phyloP scores from a whole-genome alignment of 2,329 filamentous ascomycete species.

The Fusarium acutatum region DNA sequence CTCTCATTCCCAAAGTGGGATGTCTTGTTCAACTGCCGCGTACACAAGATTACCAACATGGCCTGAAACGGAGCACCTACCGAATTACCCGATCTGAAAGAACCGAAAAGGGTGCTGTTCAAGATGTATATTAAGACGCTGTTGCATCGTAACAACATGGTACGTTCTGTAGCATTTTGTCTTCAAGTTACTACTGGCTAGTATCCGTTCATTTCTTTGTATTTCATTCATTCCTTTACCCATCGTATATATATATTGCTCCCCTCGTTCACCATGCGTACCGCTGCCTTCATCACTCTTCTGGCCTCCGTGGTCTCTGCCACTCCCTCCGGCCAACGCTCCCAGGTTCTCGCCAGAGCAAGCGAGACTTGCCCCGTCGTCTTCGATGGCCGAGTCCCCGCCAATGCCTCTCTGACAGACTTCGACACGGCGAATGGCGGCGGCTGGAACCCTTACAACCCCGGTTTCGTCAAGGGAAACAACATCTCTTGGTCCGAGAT shows the following conservation, averaged over 20 bases:
- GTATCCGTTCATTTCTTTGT: constrained; percentile 26
- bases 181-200: constrained; percentile 29
- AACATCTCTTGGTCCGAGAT: constrained; percentile 61
- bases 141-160: background rate
- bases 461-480: constrained; percentile 62
- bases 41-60: background rate
- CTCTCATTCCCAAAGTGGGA: background rate
- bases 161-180: background rate
- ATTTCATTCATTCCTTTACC: constrained; percentile 9
- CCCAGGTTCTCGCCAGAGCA: background rate
- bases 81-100: constrained; percentile 13
- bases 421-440: constrained; percentile 53
- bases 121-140: background rate
- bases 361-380: constrained; percentile 44
- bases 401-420: constrained; percentile 46
- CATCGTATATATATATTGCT: background rate
- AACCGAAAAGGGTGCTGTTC: background rate
- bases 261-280: constrained; percentile 22
- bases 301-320: constrained; percentile 29
- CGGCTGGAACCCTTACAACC: constrained; percentile 55
- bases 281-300: constrained; percentile 23
- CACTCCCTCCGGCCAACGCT: constrained; percentile 10
- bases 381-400: constrained; percentile 58
- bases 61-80: constrained; percentile 11
- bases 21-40: constrained; percentile 10